phyloP scores from a whole-genome alignment of 805 yeast species.

The Saccharomycopsis fodiens region DNA sequence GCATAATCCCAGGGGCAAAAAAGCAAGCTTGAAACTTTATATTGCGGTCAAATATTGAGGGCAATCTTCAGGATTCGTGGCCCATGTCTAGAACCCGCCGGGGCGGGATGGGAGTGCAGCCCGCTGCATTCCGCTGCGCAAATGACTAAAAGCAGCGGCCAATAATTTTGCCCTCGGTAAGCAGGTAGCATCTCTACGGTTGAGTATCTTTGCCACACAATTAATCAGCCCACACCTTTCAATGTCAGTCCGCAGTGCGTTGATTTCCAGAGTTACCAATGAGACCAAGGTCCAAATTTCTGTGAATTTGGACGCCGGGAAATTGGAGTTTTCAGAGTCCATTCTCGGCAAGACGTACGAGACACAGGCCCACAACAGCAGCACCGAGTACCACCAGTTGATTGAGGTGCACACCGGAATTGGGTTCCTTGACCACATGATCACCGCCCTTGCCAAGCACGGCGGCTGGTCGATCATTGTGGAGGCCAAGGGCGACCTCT shows the following conservation, averaged over 20 bases:
- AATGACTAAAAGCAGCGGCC: neutral
- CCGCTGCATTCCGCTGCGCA: neutral
- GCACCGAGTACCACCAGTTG: constrained; percentile 55
- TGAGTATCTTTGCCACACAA: too few species aligned
- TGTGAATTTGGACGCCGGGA: constrained; percentile 79
- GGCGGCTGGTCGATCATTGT: constrained; percentile 90
- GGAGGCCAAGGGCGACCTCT: constrained; percentile 89
- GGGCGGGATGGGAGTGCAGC: too few species aligned
- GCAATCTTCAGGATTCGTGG: too few species aligned
- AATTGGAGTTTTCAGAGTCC: constrained; percentile 53
- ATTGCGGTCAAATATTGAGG: too few species aligned
- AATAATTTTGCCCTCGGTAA: neutral
- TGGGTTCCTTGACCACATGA: constrained; percentile 95
- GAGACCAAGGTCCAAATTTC: constrained; percentile 91
- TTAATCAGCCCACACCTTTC: too few species aligned
- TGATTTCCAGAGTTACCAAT: constrained; percentile 61
- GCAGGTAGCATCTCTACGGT: too few species aligned
- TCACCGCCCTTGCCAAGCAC: constrained; percentile 94
- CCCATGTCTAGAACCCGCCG: too few species aligned
- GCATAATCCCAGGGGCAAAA: too few species aligned
- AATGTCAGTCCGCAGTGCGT: constrained; percentile 24
- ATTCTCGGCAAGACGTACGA: constrained; percentile 32
- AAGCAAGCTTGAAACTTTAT: too few species aligned
- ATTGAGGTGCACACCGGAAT: constrained; percentile 85
- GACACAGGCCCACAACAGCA: constrained; percentile 17